A percentile compares a stretch with the other conserved stretches of the same genome.
These are phyloP conservation scores for Saccharum hybrid DNA, from an alignment of 202 grass and related monocot genomes.

Conservation along the genomic window DNA sequence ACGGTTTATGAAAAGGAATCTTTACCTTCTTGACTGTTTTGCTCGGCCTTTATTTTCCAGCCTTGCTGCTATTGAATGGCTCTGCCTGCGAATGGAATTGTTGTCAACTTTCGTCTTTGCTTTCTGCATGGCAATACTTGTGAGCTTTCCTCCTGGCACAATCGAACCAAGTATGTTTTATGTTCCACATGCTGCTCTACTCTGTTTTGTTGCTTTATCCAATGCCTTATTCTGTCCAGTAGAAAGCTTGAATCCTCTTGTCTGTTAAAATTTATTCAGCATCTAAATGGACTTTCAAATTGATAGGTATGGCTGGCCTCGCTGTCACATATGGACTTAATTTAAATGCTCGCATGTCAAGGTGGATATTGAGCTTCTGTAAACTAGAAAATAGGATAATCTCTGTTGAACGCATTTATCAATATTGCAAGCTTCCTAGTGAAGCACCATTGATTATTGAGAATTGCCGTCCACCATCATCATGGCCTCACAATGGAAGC, in stretches of 20 bases:
- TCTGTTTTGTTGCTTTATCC: conserved; percentile 10
- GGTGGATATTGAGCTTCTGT: conserved; percentile 99
- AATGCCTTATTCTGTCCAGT: conserved; percentile 14
- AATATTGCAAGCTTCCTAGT: conserved; percentile 88
- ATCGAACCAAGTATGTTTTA: conserved; percentile 95
- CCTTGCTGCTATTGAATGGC: conserved; percentile 99
- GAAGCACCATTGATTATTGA: conserved; percentile 81
- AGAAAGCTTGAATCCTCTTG: conserved; percentile 16
- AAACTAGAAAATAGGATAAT: conserved; percentile 99
- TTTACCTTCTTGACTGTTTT: conserved; percentile 94
- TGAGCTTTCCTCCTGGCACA: conserved; percentile 96
- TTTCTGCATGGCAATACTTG: conserved; percentile 97
- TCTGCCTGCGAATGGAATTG: conserved; percentile 96
- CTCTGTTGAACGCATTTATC: conserved; percentile 95
- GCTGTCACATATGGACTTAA: conserved; percentile 96
- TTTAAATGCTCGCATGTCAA: conserved; percentile 92
- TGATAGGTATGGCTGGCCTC: conserved; percentile 95
- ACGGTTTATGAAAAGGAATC: conserved; percentile 96
- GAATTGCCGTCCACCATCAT: conserved; percentile 51
- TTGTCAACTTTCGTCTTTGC: conserved; percentile 93
- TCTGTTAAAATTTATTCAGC: conserved; percentile 1
- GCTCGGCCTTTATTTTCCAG: conserved; percentile 94
- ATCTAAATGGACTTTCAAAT: conserved; percentile 42
- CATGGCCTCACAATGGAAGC: conserved; percentile 83
- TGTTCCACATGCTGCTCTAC: conserved; percentile 21